A percentile compares a stretch with the other conserved stretches of the same genome.
phyloP scores from a whole-genome alignment of 345 rosid species.

The Populus alba region DNA sequence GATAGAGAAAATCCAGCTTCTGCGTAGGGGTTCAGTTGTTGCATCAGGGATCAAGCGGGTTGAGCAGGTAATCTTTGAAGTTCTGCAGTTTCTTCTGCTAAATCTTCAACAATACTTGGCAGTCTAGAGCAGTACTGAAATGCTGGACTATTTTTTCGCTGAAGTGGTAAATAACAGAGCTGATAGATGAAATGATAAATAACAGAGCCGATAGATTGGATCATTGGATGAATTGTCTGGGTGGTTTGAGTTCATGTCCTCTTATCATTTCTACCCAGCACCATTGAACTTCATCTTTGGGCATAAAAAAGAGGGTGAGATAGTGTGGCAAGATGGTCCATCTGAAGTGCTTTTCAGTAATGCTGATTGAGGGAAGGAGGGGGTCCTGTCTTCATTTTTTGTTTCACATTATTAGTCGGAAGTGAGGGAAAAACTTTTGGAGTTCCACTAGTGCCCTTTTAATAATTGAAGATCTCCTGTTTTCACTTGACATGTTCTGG shows the following conservation, averaged over 20 bases:
- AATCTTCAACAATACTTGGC: not conserved
- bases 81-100: not conserved
- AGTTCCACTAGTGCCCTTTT: too few species aligned
- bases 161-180: not conserved
- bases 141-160: not conserved
- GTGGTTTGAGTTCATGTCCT: not conserved
- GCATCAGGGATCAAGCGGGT: constrained; percentile 86
- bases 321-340: not conserved
- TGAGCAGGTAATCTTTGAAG: constrained; percentile 59
- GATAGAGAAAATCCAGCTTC: constrained; percentile 82
- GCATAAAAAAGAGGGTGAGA: not conserved
- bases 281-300: not conserved
- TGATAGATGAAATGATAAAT: too few species aligned
- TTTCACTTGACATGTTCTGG: too few species aligned
- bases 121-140: not conserved
- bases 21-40: constrained; percentile 76
- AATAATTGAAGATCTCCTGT: too few species aligned
- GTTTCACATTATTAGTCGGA: too few species aligned
- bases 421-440: too few species aligned
- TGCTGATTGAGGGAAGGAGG: not conserved
- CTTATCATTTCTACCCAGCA: not conserved
- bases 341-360: not conserved
- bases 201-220: not conserved
- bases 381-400: too few species aligned
- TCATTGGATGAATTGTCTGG: not conserved